phyloP scores from a whole-genome alignment of 2,329 filamentous ascomycete species.

The Trichoderma sp. region DNA sequence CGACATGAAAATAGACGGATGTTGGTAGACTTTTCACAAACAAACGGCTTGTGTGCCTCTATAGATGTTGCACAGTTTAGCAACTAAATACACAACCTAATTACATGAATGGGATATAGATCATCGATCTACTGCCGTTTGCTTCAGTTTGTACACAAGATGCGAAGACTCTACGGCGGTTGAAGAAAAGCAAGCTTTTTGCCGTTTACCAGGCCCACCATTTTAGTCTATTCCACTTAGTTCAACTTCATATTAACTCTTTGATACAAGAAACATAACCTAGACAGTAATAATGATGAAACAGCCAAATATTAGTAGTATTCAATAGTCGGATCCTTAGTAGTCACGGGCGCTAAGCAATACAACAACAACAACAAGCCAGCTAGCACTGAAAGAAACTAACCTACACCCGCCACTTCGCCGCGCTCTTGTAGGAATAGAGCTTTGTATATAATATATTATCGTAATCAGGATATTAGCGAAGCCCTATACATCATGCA shows the following conservation, averaged over 20 bases:
- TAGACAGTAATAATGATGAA: neutral
- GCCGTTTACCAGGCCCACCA: neutral
- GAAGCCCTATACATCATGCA: neutral
- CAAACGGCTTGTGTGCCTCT: neutral
- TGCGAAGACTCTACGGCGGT: neutral
- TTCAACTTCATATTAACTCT: neutral
- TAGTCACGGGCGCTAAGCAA: too few relatives aligned
- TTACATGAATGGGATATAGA: neutral
- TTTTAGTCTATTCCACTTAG: neutral
- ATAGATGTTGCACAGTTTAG: neutral
- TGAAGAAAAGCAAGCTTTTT: neutral
- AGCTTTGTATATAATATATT: neutral
- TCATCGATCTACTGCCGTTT: neutral
- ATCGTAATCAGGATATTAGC: neutral
- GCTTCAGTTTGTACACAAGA: neutral
- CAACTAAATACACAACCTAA: neutral
- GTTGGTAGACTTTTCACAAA: neutral
- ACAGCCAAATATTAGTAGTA: neutral
- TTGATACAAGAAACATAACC: neutral
- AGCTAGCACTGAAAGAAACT: neutral
- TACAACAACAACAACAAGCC: too few relatives aligned
- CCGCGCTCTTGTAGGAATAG: neutral
- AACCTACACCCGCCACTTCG: neutral
- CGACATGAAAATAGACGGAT: neutral
- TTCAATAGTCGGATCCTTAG: too few relatives aligned